Conservation (phyloP, 2,329 filamentous ascomycete genomes). For the Fusarium sp. region DNA sequence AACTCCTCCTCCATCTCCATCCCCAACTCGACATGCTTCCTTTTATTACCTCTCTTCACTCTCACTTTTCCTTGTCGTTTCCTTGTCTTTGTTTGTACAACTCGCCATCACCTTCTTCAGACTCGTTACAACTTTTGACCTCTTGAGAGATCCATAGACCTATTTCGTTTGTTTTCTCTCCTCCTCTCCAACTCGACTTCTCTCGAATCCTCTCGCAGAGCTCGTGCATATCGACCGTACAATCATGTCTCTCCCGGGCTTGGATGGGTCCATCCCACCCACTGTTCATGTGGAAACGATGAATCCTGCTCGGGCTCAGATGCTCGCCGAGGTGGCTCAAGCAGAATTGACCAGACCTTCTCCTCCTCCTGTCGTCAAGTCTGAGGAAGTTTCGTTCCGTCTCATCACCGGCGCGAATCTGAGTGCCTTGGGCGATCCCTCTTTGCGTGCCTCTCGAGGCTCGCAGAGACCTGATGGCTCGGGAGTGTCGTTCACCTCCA, state of each 20-base stretch:
- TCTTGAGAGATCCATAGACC: not conserved
- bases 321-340: conserved; percentile 34
- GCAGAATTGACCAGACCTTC: conserved; percentile 6
- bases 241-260: conserved; percentile 4
- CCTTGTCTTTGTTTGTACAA: not conserved
- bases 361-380: conserved; percentile 5
- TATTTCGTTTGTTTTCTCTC: not conserved
- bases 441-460: conserved; percentile 7
- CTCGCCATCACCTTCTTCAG: not conserved
- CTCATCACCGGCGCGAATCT: conserved; percentile 31
- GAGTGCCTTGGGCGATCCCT: conserved; percentile 30
- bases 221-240: not conserved
- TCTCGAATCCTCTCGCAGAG: not conserved
- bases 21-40: not conserved
- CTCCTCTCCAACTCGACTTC: not conserved
- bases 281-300: conserved; percentile 25
- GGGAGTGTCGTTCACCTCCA: not conserved
- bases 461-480: not conserved
- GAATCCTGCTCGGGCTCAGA: conserved; percentile 45
- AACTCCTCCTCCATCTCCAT: not conserved
- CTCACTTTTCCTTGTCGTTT: not conserved
- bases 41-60: not conserved
- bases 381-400: conserved; percentile 1
- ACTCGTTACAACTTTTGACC: not conserved
- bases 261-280: not conserved